Base-by-base conservation (phyloP, 108 stramenopile genomes). In the Pseudonitzschia delicatissima region DNA sequence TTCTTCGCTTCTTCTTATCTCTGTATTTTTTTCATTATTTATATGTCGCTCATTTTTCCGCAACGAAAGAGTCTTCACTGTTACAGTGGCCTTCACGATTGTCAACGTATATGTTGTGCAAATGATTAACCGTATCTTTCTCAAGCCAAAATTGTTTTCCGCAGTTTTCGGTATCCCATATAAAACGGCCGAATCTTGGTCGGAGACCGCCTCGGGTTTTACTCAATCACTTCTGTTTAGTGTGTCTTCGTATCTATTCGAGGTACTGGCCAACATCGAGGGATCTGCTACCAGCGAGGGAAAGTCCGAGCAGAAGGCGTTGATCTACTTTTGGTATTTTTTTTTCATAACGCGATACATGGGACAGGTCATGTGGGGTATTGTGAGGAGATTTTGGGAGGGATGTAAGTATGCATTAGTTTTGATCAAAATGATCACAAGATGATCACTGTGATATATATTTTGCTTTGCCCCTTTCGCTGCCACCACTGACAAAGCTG, bases 241-340 rank as follows among this genome's bases (percentile, higher is more conserved):
- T 21, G 29, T 61, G 11, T 40, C 26, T 23, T 37, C 60, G 6
- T 2, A 3, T n/a, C 5, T 61, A 18, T 61, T 61, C 21, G 3
- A 42, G 37, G 37, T 40, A n/a, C 39, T 95, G 55, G 86, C 94
- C 0, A 89, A 91, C 62, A 84, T 83, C 49, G 89, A 86, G 21
- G 76, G 79, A 26, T 74, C 74, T 33, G 83, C 90, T 48, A 80
- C 77, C 2, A 84, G 82, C 57, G 73, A 20, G 68, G 82, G 39
- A 71, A 57, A 39, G 83, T 79, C 45, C 12, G 88, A 90, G 63
- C 69, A 73, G 23, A 76, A 69, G 36, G 87, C 91, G 0, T 70
- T 92, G 17, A 58, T 70, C 39, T 95, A 92, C 68, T 95, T 81
- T 65, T 95, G 94, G 94, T 86, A 69, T 34, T 92, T 95, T 67